Conservation (phyloP, 371 early-diverging fungal genomes). For the Haplosporangium sp. region DNA sequence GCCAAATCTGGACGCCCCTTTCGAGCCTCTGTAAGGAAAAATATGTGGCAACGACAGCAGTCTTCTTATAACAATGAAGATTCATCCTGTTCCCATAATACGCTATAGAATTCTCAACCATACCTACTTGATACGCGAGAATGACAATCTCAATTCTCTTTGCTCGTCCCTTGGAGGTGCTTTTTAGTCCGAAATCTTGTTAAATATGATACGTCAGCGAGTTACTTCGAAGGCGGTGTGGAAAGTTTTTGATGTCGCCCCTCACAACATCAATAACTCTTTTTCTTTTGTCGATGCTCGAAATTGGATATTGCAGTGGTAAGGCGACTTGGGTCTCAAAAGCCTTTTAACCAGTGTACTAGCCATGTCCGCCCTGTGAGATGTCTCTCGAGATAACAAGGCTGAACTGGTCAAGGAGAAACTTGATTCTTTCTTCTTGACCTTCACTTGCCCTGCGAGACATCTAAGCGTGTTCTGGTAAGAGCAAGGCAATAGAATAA, state of each 20-base stretch:
- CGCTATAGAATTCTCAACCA: conserved; percentile 1
- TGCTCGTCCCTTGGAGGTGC: conserved; percentile 7
- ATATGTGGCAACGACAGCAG: not conserved
- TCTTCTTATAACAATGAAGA: not conserved
- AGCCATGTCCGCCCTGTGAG: conserved; percentile 10
- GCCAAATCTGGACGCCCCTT: conserved; percentile 9
- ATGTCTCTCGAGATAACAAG: conserved; percentile 15
- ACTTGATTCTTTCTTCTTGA: conserved; percentile 8
- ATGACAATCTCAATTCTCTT: conserved; percentile 4
- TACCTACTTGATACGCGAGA: conserved; percentile 6
- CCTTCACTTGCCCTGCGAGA: conserved; percentile 7
- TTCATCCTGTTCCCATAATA: not conserved
- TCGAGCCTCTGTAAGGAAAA: conserved; percentile 3
- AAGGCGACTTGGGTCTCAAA: conserved; percentile 10
- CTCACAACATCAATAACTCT: conserved; percentile 4
- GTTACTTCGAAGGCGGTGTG: not conserved
- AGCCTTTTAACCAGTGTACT: conserved; percentile 4
- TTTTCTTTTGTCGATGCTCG: conserved; percentile 7
- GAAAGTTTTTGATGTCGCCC: conserved; percentile 6
- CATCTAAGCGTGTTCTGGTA: conserved; percentile 13
- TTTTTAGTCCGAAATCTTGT: not conserved
- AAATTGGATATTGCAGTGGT: conserved; percentile 12
- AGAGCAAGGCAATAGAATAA: conserved; percentile 1
- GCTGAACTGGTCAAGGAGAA: conserved; percentile 10
- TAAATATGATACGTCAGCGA: conserved; percentile 3